Percentiles rank a stretch among this genome's conserved stretches.
Evolutionary conservation across 2,329 filamentous ascomycete species (phyloP).

Genomic region (Mycogone perniciosa): DNA sequence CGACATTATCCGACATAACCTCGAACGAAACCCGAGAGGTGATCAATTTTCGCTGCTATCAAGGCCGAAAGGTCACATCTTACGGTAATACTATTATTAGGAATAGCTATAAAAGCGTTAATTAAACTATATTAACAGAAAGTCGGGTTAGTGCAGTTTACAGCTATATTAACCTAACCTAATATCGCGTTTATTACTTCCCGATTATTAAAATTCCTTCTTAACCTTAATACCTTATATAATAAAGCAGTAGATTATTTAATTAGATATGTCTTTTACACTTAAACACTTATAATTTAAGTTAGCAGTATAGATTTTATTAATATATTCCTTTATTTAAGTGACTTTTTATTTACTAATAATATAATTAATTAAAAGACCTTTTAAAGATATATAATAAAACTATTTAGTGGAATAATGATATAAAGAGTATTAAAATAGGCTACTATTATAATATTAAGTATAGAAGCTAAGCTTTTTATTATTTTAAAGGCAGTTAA

Average conservation of each 20-base stretch:
- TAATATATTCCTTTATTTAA: neutral
- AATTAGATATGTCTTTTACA: neutral
- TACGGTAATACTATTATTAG: too few species aligned
- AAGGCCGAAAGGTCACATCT: too few species aligned
- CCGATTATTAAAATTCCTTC: neutral
- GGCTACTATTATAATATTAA: neutral
- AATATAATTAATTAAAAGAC: neutral
- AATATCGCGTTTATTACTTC: neutral
- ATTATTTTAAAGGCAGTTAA: neutral
- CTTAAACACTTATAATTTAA: neutral
- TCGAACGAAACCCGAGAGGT: too few species aligned
- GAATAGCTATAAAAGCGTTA: neutral
- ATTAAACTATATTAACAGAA: neutral
- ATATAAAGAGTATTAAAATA: neutral
- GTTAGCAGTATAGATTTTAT: neutral
- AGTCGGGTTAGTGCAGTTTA: neutral
- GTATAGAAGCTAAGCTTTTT: neutral
- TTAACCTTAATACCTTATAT: neutral
- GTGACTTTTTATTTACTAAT: neutral
- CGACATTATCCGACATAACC: too few species aligned
- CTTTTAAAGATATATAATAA: slow-evolving; percentile 1
- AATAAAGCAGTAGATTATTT: neutral
- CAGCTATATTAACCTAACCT: neutral
- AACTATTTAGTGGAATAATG: neutral
- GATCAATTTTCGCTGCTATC: too few species aligned